Percentiles rank a stretch among this genome's conserved stretches.
Evolutionary conservation across 352 stramenopile genomes (phyloP).

Genomic region (Lagenidium giganteum): DNA sequence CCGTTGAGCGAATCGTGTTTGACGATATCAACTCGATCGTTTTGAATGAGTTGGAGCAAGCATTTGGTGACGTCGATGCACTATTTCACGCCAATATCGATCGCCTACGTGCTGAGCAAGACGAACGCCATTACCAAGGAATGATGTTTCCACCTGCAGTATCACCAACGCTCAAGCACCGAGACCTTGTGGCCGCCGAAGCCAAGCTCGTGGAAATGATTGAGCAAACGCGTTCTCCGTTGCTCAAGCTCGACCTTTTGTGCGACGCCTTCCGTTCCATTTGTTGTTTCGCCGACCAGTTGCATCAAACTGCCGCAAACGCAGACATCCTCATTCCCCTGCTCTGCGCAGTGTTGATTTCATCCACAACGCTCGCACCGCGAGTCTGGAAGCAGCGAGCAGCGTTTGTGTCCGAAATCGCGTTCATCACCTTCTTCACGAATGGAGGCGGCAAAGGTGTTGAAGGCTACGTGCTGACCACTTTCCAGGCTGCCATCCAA

Average conservation of each 20-base stretch:
- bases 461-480: slow-evolving; percentile 74
- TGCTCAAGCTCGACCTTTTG: slow-evolving; percentile 61
- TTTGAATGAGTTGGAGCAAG: slow-evolving; percentile 41
- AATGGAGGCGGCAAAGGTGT: slow-evolving; percentile 68
- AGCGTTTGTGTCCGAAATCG: slow-evolving; percentile 65
- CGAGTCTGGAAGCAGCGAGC: not conserved
- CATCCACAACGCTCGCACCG: slow-evolving; percentile 23
- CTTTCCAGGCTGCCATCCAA: slow-evolving; percentile 65
- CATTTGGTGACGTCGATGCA: slow-evolving; percentile 35
- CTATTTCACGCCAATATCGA: slow-evolving; percentile 43
- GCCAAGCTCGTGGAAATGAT: slow-evolving; percentile 39
- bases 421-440: slow-evolving; percentile 76
- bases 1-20: slow-evolving; percentile 58
- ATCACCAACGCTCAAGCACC: too few species aligned
- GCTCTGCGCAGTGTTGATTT: slow-evolving; percentile 53
- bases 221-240: slow-evolving; percentile 34
- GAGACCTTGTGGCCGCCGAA: slow-evolving; percentile 40
- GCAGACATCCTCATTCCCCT: slow-evolving; percentile 71
- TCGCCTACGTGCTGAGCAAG: slow-evolving; percentile 42
- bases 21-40: slow-evolving; percentile 61
- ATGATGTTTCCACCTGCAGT: slow-evolving; percentile 10
- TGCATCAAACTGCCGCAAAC: slow-evolving; percentile 57
- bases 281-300: slow-evolving; percentile 59
- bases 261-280: slow-evolving; percentile 52
- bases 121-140: slow-evolving; percentile 16